Evolutionary conservation across 495 filamentous ascomycete genomes (phyloP), one percentile per base, ranked within the genome.

Genomic region (Rostrohypoxylon terebratum): DNA sequence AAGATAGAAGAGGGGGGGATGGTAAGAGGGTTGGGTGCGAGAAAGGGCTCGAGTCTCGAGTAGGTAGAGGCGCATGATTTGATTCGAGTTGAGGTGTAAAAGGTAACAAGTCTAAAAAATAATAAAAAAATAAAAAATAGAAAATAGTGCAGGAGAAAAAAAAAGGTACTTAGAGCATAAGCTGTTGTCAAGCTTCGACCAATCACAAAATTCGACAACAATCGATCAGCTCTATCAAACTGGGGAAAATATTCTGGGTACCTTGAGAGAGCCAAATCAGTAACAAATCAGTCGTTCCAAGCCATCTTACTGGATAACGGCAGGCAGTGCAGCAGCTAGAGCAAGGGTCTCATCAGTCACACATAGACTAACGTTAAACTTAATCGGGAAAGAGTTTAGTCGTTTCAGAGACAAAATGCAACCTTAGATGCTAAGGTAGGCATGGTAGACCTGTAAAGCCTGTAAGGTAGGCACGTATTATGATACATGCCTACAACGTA

Each of bases 121-220:
- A 63, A 70, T 59, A 71, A 47, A 65, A 74, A 60, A 77, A 74
- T 71, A 79, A 74, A 68, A 63, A 68, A 75, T 14, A 42, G 28
- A 28, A 28, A 28, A 28, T 28, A 28, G 28, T 28, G 28, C 28
- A 40, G 3, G 18, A 38, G 66, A 63, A 69, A 36, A 38, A 68
- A 63, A 69, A 74, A 77, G 75, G 76, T 80, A 83, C 75, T 77
- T 77, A 72, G 77, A 74, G 71, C 69, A 79, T 77, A 71, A 79
- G 68, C 57, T 78, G 80, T 69, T 60, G 78, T 78, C 69, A 62
- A 74, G 66, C 74, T 63, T 73, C 16, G 73, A 16, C 82, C 82
- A 84, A 84, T 84, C 77, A 82, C 72, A 83, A 83, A 83, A 83
- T 74, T 78, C 74, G 62, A 74, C 16, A 31, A 16, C 21, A 34